phyloP scores from a whole-genome alignment of 148 eudicot species.

The Rhododendron griersonianum region DNA sequence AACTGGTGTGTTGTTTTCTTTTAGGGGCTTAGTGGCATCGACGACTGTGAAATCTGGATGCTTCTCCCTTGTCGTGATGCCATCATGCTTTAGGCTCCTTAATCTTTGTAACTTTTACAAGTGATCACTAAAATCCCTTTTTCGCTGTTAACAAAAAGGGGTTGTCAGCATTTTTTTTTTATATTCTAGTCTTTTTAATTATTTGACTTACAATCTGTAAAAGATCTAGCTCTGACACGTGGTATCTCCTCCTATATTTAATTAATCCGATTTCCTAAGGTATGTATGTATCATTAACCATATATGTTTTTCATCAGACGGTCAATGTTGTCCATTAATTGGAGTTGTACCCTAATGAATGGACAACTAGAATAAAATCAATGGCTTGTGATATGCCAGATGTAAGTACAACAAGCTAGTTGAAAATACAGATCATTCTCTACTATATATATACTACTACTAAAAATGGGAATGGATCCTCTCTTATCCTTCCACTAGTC shows the following conservation, averaged over 20 bases:
- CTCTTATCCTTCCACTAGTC: neutral
- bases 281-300: neutral
- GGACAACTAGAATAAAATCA: neutral
- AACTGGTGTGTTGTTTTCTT: too few relatives aligned
- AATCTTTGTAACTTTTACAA: too few relatives aligned
- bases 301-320: neutral
- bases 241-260: neutral
- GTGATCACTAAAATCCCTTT: too few relatives aligned
- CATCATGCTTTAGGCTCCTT: too few relatives aligned
- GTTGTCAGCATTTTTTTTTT: neutral
- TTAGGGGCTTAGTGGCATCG: too few relatives aligned
- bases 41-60: too few relatives aligned
- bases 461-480: neutral
- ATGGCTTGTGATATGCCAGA: neutral
- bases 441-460: neutral
- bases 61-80: too few relatives aligned
- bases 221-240: neutral
- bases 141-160: neutral
- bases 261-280: neutral
- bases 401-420: neutral
- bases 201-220: neutral
- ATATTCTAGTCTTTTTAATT: neutral
- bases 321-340: neutral
- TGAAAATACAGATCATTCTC: neutral
- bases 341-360: neutral